These are phyloP conservation scores for Cryomyces minteri DNA, from an alignment of 495 filamentous ascomycete species.

Conservation along the genomic window DNA sequence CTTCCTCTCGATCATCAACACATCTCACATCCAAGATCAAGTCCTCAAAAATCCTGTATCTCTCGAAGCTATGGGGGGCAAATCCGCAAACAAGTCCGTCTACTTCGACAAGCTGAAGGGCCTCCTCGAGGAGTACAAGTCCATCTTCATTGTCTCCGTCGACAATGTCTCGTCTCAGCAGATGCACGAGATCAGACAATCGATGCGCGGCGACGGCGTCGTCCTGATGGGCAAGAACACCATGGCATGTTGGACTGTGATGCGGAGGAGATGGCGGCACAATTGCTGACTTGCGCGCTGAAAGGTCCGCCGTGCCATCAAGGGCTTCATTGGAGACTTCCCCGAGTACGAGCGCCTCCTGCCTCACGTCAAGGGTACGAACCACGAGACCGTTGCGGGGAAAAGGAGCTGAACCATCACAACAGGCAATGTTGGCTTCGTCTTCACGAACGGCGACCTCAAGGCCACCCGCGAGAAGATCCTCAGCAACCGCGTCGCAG, in stretches of 20 bases:
- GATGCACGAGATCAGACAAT: slow-evolving; percentile 98
- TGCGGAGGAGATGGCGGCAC: not conserved
- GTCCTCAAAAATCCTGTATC: not conserved
- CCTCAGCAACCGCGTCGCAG: slow-evolving; percentile 88
- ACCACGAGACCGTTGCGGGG: not conserved
- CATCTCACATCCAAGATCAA: not conserved
- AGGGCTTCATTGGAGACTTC: slow-evolving; percentile 77
- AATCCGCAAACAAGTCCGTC: slow-evolving; percentile 47
- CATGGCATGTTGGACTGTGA: slow-evolving; percentile 44
- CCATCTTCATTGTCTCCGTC: slow-evolving; percentile 86
- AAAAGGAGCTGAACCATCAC: not conserved
- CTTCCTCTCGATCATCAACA: no score
- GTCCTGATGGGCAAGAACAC: slow-evolving; percentile 99
- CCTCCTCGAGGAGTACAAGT: slow-evolving; percentile 79
- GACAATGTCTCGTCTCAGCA: slow-evolving; percentile 77
- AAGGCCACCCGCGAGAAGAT: slow-evolving; percentile 86
- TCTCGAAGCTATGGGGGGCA: not conserved
- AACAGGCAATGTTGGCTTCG: slow-evolving; percentile 82
- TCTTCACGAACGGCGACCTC: slow-evolving; percentile 96
- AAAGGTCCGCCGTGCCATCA: slow-evolving; percentile 87
- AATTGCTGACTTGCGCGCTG: not conserved
- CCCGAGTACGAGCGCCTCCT: slow-evolving; percentile 97
- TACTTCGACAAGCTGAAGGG: slow-evolving; percentile 99
- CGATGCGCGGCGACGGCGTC: slow-evolving; percentile 73
- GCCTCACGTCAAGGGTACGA: slow-evolving; percentile 69